phyloP scores from a whole-genome alignment of 148 eudicot species.

The Heliosperma pusillum region DNA sequence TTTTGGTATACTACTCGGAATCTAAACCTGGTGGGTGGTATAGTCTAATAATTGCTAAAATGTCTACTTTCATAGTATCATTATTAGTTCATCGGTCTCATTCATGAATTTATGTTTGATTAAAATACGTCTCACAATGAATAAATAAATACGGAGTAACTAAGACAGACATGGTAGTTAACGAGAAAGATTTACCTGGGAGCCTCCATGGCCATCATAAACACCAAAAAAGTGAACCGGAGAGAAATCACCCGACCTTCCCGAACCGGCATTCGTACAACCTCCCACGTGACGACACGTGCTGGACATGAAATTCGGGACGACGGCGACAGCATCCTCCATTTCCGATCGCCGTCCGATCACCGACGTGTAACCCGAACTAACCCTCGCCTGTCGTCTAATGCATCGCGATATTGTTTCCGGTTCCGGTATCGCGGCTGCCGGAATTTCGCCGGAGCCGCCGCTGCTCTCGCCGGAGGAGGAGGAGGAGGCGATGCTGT shows the following conservation, averaged over 20 bases:
- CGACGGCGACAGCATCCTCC: constrained; percentile 73
- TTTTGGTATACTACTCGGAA: too few relatives aligned
- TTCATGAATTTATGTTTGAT: too few relatives aligned
- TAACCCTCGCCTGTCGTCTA: constrained; percentile 38
- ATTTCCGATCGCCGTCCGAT: constrained; percentile 73
- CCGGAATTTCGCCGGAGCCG: constrained; percentile 18
- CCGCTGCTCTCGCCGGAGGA: constrained; percentile 23
- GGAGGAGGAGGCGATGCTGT: background rate
- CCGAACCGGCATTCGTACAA: constrained; percentile 38
- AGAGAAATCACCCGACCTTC: constrained; percentile 32
- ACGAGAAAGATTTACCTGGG: constrained; percentile 54
- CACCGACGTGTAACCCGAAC: constrained; percentile 57
- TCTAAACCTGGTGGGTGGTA: too few relatives aligned
- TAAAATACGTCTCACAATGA: too few relatives aligned
- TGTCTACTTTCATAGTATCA: too few relatives aligned
- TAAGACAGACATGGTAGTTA: too few relatives aligned
- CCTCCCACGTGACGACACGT: constrained; percentile 57
- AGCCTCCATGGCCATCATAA: constrained; percentile 88
- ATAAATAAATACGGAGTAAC: too few relatives aligned
- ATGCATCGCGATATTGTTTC: constrained; percentile 36
- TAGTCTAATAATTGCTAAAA: too few relatives aligned
- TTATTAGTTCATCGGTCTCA: too few relatives aligned
- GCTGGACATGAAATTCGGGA: constrained; percentile 42
- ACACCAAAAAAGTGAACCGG: constrained; percentile 70
- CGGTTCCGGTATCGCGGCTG: constrained; percentile 12